Conservation (phyloP, 1,284 basidiomycete genomes). For the Irpex sp. region DNA sequence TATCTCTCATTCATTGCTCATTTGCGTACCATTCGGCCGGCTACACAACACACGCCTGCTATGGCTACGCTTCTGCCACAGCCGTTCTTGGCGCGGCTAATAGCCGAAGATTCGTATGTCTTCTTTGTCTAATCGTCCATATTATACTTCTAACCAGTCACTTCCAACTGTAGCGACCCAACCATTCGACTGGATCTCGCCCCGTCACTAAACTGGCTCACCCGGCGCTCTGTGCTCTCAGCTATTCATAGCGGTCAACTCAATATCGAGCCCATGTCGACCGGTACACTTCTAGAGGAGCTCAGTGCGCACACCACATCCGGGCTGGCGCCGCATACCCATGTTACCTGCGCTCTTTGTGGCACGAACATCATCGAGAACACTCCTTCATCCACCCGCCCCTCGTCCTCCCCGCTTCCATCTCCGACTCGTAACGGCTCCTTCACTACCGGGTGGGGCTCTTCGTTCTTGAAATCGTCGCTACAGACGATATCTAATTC, state of each 20-base stretch:
- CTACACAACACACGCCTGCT: conserved; percentile 50
- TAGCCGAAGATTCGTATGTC: conserved; percentile 84
- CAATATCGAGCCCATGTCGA: conserved; percentile 80
- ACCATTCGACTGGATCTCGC: conserved; percentile 91
- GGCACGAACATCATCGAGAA: conserved; percentile 48
- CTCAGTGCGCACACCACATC: conserved; percentile 6
- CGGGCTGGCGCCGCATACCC: conserved; percentile 27
- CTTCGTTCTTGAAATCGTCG: conserved; percentile 51
- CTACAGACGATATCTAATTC: conserved; percentile 27
- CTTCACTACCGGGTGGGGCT: conserved; percentile 51
- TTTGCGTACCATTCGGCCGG: conserved; percentile 66
- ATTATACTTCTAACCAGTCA: conserved; percentile 7
- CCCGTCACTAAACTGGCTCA: conserved; percentile 90
- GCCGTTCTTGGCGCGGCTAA: conserved; percentile 79
- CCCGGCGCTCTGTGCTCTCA: conserved; percentile 77
- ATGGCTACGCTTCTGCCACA: conserved; percentile 71
- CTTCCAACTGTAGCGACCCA: conserved; percentile 60
- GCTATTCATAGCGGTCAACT: conserved; percentile 89
- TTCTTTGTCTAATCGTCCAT: conserved; percentile 8
- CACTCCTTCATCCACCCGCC: conserved; percentile 8
- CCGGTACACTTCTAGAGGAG: conserved; percentile 49
- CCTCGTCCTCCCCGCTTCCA: conserved; percentile 10
- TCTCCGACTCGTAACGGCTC: conserved; percentile 21
- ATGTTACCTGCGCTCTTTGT: conserved; percentile 67
- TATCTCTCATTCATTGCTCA: conserved; percentile 81